Conservation (phyloP, 495 filamentous ascomycete species). For the Cryomyces antarcticus region DNA sequence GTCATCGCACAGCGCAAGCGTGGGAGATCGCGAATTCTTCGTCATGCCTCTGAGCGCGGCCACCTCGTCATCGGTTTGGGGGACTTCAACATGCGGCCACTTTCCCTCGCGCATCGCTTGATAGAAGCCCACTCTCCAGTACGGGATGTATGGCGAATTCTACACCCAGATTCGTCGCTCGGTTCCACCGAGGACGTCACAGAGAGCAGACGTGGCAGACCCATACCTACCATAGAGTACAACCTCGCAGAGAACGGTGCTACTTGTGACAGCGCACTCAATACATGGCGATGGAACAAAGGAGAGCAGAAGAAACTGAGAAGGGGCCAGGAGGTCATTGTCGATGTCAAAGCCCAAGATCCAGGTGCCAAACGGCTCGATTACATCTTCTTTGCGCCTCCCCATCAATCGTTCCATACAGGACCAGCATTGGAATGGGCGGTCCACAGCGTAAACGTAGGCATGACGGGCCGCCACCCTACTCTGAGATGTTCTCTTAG, state of each 20-base stretch:
- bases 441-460: slow-evolving; percentile 45
- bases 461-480: slow-evolving; percentile 71
- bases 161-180: slow-evolving; percentile 63
- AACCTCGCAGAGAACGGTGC: slow-evolving; percentile 67
- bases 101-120: slow-evolving; percentile 69
- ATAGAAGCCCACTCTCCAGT: slow-evolving; percentile 64
- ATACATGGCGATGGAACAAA: slow-evolving; percentile 86
- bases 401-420: too few relatives aligned
- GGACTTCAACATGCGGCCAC: slow-evolving; percentile 88
- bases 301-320: slow-evolving; percentile 34
- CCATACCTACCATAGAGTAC: slow-evolving; percentile 47
- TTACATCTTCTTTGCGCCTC: slow-evolving; percentile 54
- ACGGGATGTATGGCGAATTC: slow-evolving; percentile 57
- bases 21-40: slow-evolving; percentile 94
- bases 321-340: slow-evolving; percentile 32
- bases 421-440: slow-evolving; percentile 29
- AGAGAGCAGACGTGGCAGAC: slow-evolving; percentile 34
- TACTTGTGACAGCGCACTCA: slow-evolving; percentile 67
- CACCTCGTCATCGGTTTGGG: slow-evolving; percentile 71
- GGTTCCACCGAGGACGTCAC: slow-evolving; percentile 43
- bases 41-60: slow-evolving; percentile 63
- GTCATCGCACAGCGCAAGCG: slow-evolving; percentile 82
- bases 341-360: slow-evolving; percentile 42
- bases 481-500: slow-evolving; percentile 64
- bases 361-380: slow-evolving; percentile 70